Evolutionary conservation across 2,329 filamentous ascomycete genomes (phyloP).

Genomic region (Cordyceps javanica): DNA sequence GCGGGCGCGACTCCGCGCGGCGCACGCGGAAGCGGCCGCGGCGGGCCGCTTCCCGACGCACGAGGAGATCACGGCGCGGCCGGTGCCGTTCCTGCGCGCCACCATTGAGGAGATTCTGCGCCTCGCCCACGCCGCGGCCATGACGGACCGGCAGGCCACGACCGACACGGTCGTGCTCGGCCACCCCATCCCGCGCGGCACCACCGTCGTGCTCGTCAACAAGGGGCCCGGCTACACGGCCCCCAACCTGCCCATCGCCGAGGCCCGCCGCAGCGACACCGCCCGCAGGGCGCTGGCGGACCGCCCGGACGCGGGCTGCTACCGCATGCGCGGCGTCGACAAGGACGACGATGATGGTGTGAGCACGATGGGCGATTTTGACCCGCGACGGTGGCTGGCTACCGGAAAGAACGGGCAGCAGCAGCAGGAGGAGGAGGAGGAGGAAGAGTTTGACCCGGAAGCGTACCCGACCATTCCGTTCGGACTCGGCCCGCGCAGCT

Average conservation of each 20-base stretch:
- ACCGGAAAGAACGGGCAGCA: too few relatives aligned
- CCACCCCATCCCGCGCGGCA: conserved; percentile 22
- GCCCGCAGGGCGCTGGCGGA: not conserved
- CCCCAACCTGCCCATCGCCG: not conserved
- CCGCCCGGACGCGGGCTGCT: conserved; percentile 3
- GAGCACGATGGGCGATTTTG: conserved; percentile 13
- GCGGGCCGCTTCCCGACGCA: conserved; percentile 19
- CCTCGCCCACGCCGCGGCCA: conserved; percentile 18
- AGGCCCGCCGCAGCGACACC: not conserved
- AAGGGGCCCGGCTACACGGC: conserved; percentile 19
- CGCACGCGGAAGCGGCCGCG: conserved; percentile 13
- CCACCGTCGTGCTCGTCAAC: conserved; percentile 18
- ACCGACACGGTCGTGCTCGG: conserved; percentile 24
- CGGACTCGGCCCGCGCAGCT: conserved; percentile 6
- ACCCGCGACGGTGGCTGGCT: conserved; percentile 15
- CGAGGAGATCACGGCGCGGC: conserved; percentile 19
- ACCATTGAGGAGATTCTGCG: conserved; percentile 28
- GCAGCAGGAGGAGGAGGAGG: not conserved
- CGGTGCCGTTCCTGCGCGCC: conserved; percentile 26
- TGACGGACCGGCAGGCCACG: conserved; percentile 20
- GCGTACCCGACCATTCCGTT: conserved; percentile 4
- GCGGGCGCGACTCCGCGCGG: conserved; percentile 16
- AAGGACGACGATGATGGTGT: not conserved
- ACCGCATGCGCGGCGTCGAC: not conserved
- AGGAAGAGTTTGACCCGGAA: conserved; percentile 1